Evolutionary conservation across 202 grass and related monocot species (phyloP).

Genomic region (Digitaria exilis): DNA sequence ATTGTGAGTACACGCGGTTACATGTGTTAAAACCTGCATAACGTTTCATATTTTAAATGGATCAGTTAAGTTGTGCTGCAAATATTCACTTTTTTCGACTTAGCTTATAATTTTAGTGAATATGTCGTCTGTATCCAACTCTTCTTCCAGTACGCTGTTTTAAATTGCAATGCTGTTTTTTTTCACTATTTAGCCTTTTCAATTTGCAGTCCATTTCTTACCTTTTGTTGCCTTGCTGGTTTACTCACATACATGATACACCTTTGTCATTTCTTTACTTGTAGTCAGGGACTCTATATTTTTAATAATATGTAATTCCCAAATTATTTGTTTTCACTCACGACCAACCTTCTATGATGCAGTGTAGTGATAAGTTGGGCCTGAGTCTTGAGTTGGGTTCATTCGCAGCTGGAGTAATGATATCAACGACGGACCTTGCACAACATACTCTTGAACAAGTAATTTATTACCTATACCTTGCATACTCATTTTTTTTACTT

Average conservation of each 20-base stretch:
- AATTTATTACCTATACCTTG: slow-evolving; percentile 31
- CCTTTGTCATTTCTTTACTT: background rate
- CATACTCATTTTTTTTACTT: background rate
- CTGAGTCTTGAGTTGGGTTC: slow-evolving; percentile 98
- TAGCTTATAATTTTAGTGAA: background rate
- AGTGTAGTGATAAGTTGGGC: slow-evolving; percentile 99
- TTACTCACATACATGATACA: slow-evolving; percentile 18
- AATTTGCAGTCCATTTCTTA: background rate
- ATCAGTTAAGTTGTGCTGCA: slow-evolving; percentile 4
- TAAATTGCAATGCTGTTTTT: slow-evolving; percentile 13
- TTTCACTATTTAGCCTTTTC: background rate
- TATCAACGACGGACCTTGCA: slow-evolving; percentile 97
- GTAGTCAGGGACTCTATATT: background rate
- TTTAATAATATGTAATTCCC: slow-evolving; percentile 8
- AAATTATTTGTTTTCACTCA: slow-evolving; percentile 37
- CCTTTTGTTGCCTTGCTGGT: slow-evolving; percentile 3
- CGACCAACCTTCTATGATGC: slow-evolving; percentile 45
- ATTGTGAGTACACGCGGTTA: background rate
- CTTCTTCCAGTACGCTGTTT: too few relatives aligned
- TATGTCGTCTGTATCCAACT: slow-evolving; percentile 10
- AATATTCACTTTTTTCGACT: slow-evolving; percentile 8
- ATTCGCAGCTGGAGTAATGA: slow-evolving; percentile 99
- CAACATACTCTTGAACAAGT: slow-evolving; percentile 99
- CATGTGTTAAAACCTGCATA: slow-evolving; percentile 16
- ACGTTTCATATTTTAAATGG: slow-evolving; percentile 13